A percentile compares a stretch with the other conserved stretches of the same genome.
Conservation (phyloP, 495 filamentous ascomycete species). For the Hypoxylon intermedium region DNA sequence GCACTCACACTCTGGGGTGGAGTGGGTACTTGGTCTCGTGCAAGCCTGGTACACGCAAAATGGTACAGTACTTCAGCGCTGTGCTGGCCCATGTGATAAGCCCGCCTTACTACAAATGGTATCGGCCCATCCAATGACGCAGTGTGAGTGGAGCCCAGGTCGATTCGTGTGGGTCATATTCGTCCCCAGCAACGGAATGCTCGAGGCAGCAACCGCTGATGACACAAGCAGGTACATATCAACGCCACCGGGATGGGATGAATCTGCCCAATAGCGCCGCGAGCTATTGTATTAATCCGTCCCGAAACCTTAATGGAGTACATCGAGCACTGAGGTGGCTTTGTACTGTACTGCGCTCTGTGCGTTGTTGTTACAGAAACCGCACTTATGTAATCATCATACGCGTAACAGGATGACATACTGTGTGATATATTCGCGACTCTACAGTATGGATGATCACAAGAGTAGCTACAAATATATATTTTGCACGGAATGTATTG, state of each 20-base stretch:
- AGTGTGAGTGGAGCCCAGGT: neutral
- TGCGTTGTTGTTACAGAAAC: conserved; percentile 4
- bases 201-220: conserved; percentile 37
- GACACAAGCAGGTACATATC: conserved; percentile 37
- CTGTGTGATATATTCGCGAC: no score
- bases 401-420: neutral
- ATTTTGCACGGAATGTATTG: no score
- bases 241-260: conserved; percentile 11
- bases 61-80: conserved; percentile 25
- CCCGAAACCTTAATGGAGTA: conserved; percentile 16
- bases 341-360: conserved; percentile 27
- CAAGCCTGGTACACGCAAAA: conserved; percentile 10
- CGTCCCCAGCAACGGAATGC: conserved; percentile 24
- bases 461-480: no score
- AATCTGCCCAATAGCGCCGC: conserved; percentile 19
- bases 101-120: conserved; percentile 10
- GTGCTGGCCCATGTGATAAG: conserved; percentile 19
- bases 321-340: neutral
- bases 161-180: conserved; percentile 15
- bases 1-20: conserved; percentile 12
- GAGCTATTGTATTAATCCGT: conserved; percentile 22
- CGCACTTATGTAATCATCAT: conserved; percentile 4
- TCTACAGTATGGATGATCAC: no score
- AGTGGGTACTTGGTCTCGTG: conserved; percentile 36
- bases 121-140: conserved; percentile 17